phyloP scores from a whole-genome alignment of 768 basidiomycete species.

The Astraeus odoratus region DNA sequence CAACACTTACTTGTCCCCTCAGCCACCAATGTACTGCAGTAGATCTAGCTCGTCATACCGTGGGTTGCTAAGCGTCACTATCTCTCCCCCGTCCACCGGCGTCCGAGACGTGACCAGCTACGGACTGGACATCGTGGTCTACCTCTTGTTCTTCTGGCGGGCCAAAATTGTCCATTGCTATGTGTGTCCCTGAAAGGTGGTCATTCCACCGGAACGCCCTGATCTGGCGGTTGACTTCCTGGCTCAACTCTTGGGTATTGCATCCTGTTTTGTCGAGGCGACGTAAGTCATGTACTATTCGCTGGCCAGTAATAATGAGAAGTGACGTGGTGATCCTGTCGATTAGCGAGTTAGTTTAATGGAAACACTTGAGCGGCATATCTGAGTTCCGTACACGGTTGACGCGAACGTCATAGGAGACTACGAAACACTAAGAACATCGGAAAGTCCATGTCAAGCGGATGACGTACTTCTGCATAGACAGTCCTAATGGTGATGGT shows the following conservation, averaged over 20 bases:
- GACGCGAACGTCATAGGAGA: background rate
- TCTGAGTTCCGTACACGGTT: background rate
- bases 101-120: too few relatives aligned
- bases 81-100: too few relatives aligned
- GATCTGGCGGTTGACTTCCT: background rate
- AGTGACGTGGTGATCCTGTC: background rate
- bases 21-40: too few relatives aligned
- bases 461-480: background rate
- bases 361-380: background rate
- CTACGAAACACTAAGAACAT: background rate
- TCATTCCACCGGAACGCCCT: background rate
- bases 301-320: background rate
- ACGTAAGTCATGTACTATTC: slow-evolving; percentile 2
- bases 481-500: background rate
- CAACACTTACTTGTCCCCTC: too few relatives aligned
- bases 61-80: too few relatives aligned
- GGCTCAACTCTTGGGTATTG: background rate
- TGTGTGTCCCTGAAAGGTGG: background rate
- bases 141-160: background rate
- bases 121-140: too few relatives aligned
- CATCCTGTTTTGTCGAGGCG: background rate
- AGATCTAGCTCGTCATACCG: too few relatives aligned
- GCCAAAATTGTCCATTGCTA: background rate
- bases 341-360: background rate
- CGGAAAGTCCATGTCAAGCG: background rate